Evolutionary conservation across 192 early-diverging fungal species (phyloP), one percentile per base, ranked within the genome.

Genomic region (Paraglomus brasilianum): DNA sequence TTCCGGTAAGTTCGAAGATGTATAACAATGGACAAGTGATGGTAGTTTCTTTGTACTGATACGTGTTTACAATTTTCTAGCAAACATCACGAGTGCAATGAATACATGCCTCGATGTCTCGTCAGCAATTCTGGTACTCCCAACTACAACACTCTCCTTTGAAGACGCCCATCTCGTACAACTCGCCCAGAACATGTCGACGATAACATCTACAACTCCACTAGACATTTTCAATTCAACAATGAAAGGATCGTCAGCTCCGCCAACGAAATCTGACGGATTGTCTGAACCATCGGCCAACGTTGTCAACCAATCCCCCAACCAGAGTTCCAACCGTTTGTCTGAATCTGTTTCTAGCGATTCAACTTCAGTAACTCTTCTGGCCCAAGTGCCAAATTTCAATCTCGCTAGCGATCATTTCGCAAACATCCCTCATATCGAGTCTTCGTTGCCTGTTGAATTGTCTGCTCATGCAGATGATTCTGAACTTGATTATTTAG

Each of bases 161-260:
- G 85, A 86, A 69, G 85, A 86, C 60, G 85, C 85, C 4, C 81
- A 80, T 49, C 53, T 81, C 52, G 81, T 86, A 43, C 79, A 75
- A 30, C 57, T 72, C 47, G 72, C 69, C 38, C 72, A 74, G 49
- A 73, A 66, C 19, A 74, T 73, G 1, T 67, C 72, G 50, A 72
- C 75, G 15, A 72, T 70, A 22, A 78, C 65, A 53, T 45, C 61
- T 17, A 40, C 65, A 30, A 75, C 70, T 0, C 65, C 75, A 0
- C 58, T 72, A 15, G 15, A 70, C 5, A 63, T 42, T 38, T 19
- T 22, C 15, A 30, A 4, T 46, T 40, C 48, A 36, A 17, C 48
- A 22, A 30, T 46, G 15, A 39, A 50, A 22, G 36, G 9, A 5
- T 14, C 64, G 13, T 46, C 46, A 7, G 47, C 17, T n/a, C 5